Conservation (phyloP, 2,329 filamentous ascomycete genomes). For the Fusarium sp. region DNA sequence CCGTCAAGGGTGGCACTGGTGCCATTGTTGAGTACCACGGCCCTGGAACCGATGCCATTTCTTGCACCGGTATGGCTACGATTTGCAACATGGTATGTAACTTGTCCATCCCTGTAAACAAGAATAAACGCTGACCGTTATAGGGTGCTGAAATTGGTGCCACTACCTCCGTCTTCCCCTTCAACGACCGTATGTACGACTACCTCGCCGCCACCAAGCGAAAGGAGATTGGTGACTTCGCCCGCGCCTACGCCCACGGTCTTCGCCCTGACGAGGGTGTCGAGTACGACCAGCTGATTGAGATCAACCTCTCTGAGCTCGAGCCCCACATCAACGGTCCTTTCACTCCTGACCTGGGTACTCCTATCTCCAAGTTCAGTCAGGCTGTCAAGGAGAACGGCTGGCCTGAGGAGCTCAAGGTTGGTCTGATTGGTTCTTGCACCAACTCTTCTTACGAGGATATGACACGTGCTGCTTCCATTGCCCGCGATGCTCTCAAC, state of each 20-base stretch:
- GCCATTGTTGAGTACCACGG: slow-evolving; percentile 81
- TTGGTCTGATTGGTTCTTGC: slow-evolving; percentile 96
- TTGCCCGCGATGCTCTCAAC: slow-evolving; percentile 89
- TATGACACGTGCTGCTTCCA: slow-evolving; percentile 94
- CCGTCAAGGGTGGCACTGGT: slow-evolving; percentile 97
- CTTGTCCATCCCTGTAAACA: slow-evolving; percentile 13
- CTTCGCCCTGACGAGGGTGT: slow-evolving; percentile 89
- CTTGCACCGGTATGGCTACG: slow-evolving; percentile 88
- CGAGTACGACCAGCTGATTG: slow-evolving; percentile 90
- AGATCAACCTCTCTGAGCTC: slow-evolving; percentile 88
- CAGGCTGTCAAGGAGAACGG: slow-evolving; percentile 84
- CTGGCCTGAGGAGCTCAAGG: slow-evolving; percentile 92
- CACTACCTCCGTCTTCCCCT: slow-evolving; percentile 95
- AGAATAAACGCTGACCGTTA: slow-evolving; percentile 30
- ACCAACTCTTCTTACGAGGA: slow-evolving; percentile 99
- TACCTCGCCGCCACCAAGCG: slow-evolving; percentile 95
- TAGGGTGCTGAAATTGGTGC: slow-evolving; percentile 77
- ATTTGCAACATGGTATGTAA: slow-evolving; percentile 76
- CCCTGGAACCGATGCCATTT: slow-evolving; percentile 77
- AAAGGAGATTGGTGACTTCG: slow-evolving; percentile 88
- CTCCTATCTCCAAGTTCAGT: slow-evolving; percentile 90
- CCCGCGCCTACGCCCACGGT: slow-evolving; percentile 85
- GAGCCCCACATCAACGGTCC: slow-evolving; percentile 98
- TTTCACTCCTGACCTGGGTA: slow-evolving; percentile 95
- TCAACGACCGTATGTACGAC: slow-evolving; percentile 98